Evolutionary conservation across 2,329 filamentous ascomycete genomes (phyloP).

Genomic region (Aspergillus pseudoviridinutans): DNA sequence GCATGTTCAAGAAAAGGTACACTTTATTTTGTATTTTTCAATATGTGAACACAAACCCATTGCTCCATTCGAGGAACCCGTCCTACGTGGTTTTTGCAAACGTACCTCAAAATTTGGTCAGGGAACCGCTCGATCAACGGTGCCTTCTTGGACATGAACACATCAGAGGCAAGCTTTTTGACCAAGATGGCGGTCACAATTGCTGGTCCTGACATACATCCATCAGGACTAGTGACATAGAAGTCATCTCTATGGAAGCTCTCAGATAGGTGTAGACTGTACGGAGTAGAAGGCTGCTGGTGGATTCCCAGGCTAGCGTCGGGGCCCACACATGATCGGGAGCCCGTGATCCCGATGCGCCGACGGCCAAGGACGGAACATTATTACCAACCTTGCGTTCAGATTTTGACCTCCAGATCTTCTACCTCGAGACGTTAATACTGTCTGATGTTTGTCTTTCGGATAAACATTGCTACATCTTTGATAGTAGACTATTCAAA

Average conservation of each 20-base stretch:
- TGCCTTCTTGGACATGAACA: background rate
- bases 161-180: background rate
- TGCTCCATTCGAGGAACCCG: background rate
- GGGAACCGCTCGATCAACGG: background rate
- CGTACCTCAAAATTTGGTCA: background rate
- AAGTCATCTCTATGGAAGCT: too few species aligned
- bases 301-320: background rate
- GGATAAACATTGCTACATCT: background rate
- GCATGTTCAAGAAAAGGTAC: too few species aligned
- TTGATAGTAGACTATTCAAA: background rate
- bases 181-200: background rate
- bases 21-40: too few species aligned
- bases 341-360: background rate
- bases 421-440: background rate
- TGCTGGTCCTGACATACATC: background rate
- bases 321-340: background rate
- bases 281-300: too few species aligned
- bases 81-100: background rate
- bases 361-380: background rate
- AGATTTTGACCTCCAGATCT: background rate
- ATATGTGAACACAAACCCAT: too few species aligned
- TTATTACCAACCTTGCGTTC: background rate
- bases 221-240: background rate
- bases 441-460: background rate
- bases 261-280: background rate